Percentiles rank a stretch among this genome's conserved stretches.
These are phyloP conservation scores for Xylaria telfairii DNA, from an alignment of 495 filamentous ascomycete genomes.

Conservation along the genomic window DNA sequence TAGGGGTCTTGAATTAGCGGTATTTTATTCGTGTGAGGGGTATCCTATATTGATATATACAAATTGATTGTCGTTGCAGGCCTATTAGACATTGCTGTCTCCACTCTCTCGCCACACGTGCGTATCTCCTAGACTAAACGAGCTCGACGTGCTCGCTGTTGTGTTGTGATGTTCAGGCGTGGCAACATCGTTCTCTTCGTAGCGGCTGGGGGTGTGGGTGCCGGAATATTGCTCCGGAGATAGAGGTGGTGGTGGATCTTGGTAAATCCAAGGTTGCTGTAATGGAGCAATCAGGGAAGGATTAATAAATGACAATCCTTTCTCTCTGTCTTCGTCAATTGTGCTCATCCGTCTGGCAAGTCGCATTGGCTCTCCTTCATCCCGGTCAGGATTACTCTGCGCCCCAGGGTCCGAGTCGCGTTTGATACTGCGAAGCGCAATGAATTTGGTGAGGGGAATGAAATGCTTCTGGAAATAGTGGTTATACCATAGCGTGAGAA, in stretches of 20 bases:
- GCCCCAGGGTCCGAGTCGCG: conserved; percentile 33
- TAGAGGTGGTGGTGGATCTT: conserved; percentile 51
- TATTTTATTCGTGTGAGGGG: conserved; percentile 1
- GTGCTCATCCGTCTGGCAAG: conserved; percentile 51
- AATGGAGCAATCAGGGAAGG: conserved; percentile 72
- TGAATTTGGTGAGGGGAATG: conserved; percentile 87
- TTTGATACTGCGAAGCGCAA: conserved; percentile 82
- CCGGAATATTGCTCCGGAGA: conserved; percentile 27
- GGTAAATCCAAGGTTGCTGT: conserved; percentile 60
- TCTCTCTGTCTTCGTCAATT: conserved; percentile 71
- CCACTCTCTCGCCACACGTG: conserved; percentile 58
- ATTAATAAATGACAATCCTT: conserved; percentile 71
- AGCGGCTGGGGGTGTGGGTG: conserved; percentile 18
- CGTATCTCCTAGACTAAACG: conserved; percentile 62
- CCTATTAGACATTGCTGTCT: conserved; percentile 41
- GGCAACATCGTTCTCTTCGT: neutral
- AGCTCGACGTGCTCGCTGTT: conserved; percentile 43
- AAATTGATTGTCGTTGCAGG: conserved; percentile 5
- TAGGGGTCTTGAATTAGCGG: neutral
- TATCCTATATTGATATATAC: conserved; percentile 28
- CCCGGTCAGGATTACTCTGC: conserved; percentile 56
- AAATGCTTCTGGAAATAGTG: conserved; percentile 77
- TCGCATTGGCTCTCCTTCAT: conserved; percentile 40
- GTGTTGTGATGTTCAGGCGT: conserved; percentile 26
- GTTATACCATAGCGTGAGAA: conserved; percentile 82